phyloP scores from a whole-genome alignment of 352 stramenopile genomes.

The Globisporangium solare region DNA sequence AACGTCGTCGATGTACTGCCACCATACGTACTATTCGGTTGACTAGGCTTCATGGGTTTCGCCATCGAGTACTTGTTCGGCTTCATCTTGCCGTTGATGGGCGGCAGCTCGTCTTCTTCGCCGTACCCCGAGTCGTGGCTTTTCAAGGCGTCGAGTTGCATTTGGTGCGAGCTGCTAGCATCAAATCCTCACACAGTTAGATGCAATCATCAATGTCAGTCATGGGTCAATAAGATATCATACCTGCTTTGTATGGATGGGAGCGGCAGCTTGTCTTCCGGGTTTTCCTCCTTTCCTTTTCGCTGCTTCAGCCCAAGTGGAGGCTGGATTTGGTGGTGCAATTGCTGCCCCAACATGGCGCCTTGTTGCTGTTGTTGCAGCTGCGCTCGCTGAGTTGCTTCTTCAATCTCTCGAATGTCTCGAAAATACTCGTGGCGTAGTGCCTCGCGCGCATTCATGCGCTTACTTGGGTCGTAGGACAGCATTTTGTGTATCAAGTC shows the following conservation, averaged over 20 bases:
- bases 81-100: conserved; percentile 15
- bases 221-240: not conserved
- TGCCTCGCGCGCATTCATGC: conserved; percentile 87
- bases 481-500: conserved; percentile 89
- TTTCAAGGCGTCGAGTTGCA: conserved; percentile 6
- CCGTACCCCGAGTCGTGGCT: conserved; percentile 4
- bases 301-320: conserved; percentile 32
- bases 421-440: conserved; percentile 89
- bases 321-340: conserved; percentile 21
- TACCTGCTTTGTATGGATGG: conserved; percentile 51
- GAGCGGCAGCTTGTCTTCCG: conserved; percentile 43
- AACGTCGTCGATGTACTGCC: conserved; percentile 15
- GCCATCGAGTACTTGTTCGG: conserved; percentile 26
- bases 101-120: conserved; percentile 7
- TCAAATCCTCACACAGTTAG: not conserved
- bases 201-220: not conserved
- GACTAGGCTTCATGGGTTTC: conserved; percentile 12
- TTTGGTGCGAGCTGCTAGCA: conserved; percentile 1
- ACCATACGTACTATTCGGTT: conserved; percentile 17
- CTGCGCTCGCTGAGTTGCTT: conserved; percentile 32
- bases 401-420: conserved; percentile 82
- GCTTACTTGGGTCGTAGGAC: conserved; percentile 86
- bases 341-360: conserved; percentile 6
- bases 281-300: conserved; percentile 47
- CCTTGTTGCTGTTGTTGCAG: conserved; percentile 17